These are phyloP conservation scores for Pythium oligandrum DNA, from an alignment of 352 stramenopile species.

Conservation along the genomic window DNA sequence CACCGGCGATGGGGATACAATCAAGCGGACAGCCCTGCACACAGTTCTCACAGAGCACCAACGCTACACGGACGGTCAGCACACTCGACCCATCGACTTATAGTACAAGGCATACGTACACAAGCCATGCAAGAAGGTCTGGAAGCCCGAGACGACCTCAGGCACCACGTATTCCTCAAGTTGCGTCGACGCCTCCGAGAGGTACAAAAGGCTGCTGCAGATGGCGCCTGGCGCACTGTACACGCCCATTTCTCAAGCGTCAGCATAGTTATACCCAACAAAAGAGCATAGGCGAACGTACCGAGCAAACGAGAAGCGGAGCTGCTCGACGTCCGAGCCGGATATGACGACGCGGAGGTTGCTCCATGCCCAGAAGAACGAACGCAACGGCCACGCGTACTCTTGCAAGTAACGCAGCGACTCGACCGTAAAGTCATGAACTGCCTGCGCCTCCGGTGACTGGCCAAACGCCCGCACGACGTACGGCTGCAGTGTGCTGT, in stretches of 20 bases:
- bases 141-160: slow-evolving; percentile 30
- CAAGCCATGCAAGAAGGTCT: slow-evolving; percentile 35
- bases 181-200: slow-evolving; percentile 30
- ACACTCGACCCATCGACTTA: slow-evolving; percentile 17
- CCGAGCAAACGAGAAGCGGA: slow-evolving; percentile 55
- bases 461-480: slow-evolving; percentile 63
- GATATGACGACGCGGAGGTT: slow-evolving; percentile 61
- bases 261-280: not conserved
- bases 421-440: slow-evolving; percentile 48
- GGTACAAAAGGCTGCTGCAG: slow-evolving; percentile 46
- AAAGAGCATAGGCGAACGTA: slow-evolving; percentile 15
- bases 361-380: slow-evolving; percentile 79
- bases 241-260: not conserved
- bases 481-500: slow-evolving; percentile 66
- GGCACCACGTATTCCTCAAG: slow-evolving; percentile 34
- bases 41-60: slow-evolving; percentile 66
- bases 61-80: slow-evolving; percentile 25
- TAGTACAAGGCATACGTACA: slow-evolving; percentile 22
- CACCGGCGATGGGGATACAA: slow-evolving; percentile 30
- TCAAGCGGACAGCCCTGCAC: slow-evolving; percentile 55
- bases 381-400: slow-evolving; percentile 47
- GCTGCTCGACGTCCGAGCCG: slow-evolving; percentile 35
- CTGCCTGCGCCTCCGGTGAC: slow-evolving; percentile 43
- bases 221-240: slow-evolving; percentile 45
- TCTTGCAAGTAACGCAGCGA: slow-evolving; percentile 48